Percentiles rank a stretch among this genome's conserved stretches.
phyloP scores from a whole-genome alignment of 2,329 filamentous ascomycete species.

The Ceratocystis papillata region DNA sequence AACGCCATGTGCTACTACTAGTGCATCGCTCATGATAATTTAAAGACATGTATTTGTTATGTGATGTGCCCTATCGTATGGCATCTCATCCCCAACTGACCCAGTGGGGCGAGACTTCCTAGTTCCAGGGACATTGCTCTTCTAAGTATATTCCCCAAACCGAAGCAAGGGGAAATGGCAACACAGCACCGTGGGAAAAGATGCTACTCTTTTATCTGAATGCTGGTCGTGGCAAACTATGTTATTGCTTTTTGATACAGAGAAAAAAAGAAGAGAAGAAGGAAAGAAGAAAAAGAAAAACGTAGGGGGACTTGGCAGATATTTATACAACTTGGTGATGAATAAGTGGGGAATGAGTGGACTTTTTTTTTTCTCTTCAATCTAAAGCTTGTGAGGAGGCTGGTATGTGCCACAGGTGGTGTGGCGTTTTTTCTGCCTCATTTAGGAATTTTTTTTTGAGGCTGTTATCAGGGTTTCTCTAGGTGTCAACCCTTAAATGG shows the following conservation, averaged over 20 bases:
- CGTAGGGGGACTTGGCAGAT: background rate
- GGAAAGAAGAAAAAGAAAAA: constrained; percentile 21
- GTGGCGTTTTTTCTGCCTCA: constrained; percentile 1
- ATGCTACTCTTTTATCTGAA: constrained; percentile 15
- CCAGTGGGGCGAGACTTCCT: constrained; percentile 25
- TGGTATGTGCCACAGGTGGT: background rate
- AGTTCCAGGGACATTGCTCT: constrained; percentile 25
- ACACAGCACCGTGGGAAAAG: constrained; percentile 24
- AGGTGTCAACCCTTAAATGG: background rate
- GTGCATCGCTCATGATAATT: background rate
- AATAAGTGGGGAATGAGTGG: constrained; percentile 9
- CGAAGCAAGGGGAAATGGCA: constrained; percentile 24
- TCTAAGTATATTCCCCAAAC: constrained; percentile 23
- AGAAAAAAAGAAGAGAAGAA: constrained; percentile 23
- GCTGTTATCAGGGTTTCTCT: background rate
- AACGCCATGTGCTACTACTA: background rate
- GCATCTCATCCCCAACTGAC: constrained; percentile 24
- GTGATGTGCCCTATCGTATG: constrained; percentile 24
- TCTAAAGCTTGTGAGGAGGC: background rate
- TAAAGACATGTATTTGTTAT: background rate
- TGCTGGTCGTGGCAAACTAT: constrained; percentile 25
- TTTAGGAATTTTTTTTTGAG: background rate
- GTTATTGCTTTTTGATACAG: constrained; percentile 25
- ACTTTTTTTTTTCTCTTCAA: background rate
- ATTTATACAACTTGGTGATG: constrained; percentile 18